Conservation (phyloP, 768 basidiomycete genomes). For the Chiua virens region DNA sequence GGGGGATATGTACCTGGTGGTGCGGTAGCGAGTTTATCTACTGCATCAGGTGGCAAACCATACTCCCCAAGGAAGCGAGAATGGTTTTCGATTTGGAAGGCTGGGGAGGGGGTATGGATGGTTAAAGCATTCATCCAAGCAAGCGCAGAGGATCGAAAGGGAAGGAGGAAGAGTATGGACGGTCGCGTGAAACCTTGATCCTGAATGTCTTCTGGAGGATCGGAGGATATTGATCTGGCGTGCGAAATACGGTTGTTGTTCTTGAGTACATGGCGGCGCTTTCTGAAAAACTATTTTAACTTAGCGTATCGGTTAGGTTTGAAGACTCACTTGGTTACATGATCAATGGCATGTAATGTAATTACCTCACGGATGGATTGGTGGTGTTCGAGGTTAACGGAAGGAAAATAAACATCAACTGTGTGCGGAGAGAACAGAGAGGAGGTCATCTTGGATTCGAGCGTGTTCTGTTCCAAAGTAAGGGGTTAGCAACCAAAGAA, state of each 20-base stretch:
- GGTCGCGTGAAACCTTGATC: constrained; percentile 99
- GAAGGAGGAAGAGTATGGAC: constrained; percentile 87
- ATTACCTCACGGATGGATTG: constrained; percentile 64
- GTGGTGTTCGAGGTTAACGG: constrained; percentile 63
- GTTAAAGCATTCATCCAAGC: constrained; percentile 82
- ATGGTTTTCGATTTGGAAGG: constrained; percentile 86
- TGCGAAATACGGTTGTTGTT: constrained; percentile 91
- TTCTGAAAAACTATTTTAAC: constrained; percentile 51
- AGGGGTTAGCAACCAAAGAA: constrained; percentile 1
- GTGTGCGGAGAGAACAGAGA: constrained; percentile 65
- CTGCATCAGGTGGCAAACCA: constrained; percentile 70
- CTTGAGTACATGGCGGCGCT: constrained; percentile 84
- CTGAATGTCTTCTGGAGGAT: constrained; percentile 73
- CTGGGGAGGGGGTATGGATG: constrained; percentile 66
- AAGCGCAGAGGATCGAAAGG: constrained; percentile 87
- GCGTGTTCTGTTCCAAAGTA: constrained; percentile 39
- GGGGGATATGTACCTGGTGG: constrained; percentile 75
- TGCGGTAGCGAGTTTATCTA: constrained; percentile 77
- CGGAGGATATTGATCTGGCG: constrained; percentile 54
- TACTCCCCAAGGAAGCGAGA: constrained; percentile 83
- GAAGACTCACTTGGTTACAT: constrained; percentile 72
- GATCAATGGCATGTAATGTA: constrained; percentile 82
- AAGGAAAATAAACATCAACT: constrained; percentile 77
- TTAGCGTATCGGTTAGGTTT: background rate
- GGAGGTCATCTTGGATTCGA: constrained; percentile 63